phyloP scores from a whole-genome alignment of 345 rosid species.

The Clarkia xantiana region DNA sequence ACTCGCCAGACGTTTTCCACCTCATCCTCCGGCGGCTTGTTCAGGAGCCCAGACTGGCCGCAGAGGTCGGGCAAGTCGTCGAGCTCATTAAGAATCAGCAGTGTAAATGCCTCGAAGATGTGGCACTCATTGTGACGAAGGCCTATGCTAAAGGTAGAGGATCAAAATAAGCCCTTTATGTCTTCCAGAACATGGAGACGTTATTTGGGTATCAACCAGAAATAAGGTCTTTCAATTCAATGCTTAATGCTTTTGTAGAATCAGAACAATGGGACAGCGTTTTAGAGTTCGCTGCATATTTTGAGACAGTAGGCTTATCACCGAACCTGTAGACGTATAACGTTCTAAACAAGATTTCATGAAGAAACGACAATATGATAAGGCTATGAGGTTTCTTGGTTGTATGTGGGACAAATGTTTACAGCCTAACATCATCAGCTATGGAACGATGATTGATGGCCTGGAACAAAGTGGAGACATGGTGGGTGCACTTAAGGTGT shows the following conservation, averaged over 20 bases:
- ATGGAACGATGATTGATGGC: conserved; percentile 42
- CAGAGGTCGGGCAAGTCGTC: conserved; percentile 36
- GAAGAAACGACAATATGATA: conserved; percentile 46
- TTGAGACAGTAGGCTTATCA: conserved; percentile 28
- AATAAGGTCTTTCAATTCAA: conserved; percentile 46
- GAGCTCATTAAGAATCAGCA: conserved; percentile 40
- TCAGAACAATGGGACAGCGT: conserved; percentile 43
- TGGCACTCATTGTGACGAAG: conserved; percentile 50
- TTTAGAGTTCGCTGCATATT: conserved; percentile 34
- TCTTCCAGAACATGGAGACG: conserved; percentile 47
- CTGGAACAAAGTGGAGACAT: conserved; percentile 40
- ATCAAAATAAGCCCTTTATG: conserved; percentile 45
- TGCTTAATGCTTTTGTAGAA: conserved; percentile 49
- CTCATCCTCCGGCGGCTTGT: conserved; percentile 67
- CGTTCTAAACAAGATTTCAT: conserved; percentile 56
- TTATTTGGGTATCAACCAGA: conserved; percentile 67
- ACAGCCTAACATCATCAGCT: conserved; percentile 45
- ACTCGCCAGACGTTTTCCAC: conserved; percentile 56
- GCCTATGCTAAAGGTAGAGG: conserved; percentile 46
- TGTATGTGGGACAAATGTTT: conserved; percentile 46
- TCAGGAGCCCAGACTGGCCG: conserved; percentile 22
- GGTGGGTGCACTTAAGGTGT: conserved; percentile 37
- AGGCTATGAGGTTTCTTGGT: conserved; percentile 37
- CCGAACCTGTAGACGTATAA: conserved; percentile 69
- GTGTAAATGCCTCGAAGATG: conserved; percentile 63